phyloP scores from a whole-genome alignment of 805 yeast species.

The Ogataea nitratoaversa region DNA sequence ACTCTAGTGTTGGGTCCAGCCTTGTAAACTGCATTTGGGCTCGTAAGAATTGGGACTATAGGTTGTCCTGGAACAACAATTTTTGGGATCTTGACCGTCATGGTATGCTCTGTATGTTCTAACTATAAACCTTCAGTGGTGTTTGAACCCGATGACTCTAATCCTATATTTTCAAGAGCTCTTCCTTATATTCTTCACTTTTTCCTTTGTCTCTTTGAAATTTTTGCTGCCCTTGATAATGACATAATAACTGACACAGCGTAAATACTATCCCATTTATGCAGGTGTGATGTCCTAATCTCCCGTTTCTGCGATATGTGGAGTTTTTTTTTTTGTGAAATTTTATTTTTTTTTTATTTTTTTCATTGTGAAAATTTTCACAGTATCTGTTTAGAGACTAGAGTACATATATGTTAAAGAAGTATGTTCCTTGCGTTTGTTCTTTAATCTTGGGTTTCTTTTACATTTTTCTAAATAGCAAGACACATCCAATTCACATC shows the following conservation, averaged over 20 bases:
- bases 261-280: too few relatives aligned
- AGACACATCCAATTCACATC: neutral
- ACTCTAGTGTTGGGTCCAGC: constrained; percentile 66
- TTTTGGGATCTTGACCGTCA: constrained; percentile 33
- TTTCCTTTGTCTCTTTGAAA: neutral
- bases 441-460: neutral
- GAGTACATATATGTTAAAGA: too few relatives aligned
- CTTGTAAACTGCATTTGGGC: constrained; percentile 37
- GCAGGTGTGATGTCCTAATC: too few relatives aligned
- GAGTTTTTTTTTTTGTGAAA: neutral
- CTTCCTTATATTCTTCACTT: neutral
- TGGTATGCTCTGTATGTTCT: neutral
- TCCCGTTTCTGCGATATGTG: neutral
- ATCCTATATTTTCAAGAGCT: too few relatives aligned
- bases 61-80: constrained; percentile 79
- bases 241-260: too few relatives aligned
- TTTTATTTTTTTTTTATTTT: too few relatives aligned
- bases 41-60: constrained; percentile 50
- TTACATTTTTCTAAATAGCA: neutral
- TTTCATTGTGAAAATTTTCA: neutral
- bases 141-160: too few relatives aligned
- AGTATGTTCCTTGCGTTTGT: too few relatives aligned
- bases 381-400: constrained; percentile 4
- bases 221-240: too few relatives aligned
- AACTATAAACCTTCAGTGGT: neutral